Percentiles rank a stretch among this genome's conserved stretches.
Conservation (phyloP, 2,329 filamentous ascomycete genomes). For the Fusarium acutatum region DNA sequence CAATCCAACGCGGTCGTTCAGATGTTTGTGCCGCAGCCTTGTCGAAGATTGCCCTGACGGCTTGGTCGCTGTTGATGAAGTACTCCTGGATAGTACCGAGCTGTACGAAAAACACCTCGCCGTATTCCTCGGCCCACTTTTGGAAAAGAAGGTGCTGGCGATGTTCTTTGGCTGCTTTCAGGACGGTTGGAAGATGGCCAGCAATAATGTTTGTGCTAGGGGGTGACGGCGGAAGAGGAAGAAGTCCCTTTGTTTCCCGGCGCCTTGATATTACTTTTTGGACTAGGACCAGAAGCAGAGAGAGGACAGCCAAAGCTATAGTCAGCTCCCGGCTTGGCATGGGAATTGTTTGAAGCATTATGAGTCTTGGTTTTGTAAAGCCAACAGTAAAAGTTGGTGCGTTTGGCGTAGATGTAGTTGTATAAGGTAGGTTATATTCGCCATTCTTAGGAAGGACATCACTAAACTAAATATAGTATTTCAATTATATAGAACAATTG, state of each 20-base stretch:
- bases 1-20: not conserved
- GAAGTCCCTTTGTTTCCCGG: not conserved
- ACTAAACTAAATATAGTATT: not conserved
- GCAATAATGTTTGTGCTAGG: not conserved
- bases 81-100: not conserved
- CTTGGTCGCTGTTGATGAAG: not conserved
- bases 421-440: too few relatives aligned
- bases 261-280: not conserved
- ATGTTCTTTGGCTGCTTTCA: not conserved
- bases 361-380: not conserved
- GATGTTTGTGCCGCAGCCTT: not conserved
- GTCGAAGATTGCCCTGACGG: not conserved
- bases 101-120: not conserved
- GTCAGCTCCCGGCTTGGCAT: not conserved
- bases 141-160: not conserved
- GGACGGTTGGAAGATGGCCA: not conserved
- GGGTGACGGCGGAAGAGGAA: not conserved
- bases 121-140: not conserved
- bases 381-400: not conserved
- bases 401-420: not conserved
- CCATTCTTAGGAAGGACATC: accelerated
- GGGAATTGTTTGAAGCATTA: not conserved
- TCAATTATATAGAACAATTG: too few relatives aligned
- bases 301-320: not conserved
- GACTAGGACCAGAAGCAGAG: not conserved